phyloP scores from a whole-genome alignment of 2,329 filamentous ascomycete genomes.

The Trichoderma polysporum region DNA sequence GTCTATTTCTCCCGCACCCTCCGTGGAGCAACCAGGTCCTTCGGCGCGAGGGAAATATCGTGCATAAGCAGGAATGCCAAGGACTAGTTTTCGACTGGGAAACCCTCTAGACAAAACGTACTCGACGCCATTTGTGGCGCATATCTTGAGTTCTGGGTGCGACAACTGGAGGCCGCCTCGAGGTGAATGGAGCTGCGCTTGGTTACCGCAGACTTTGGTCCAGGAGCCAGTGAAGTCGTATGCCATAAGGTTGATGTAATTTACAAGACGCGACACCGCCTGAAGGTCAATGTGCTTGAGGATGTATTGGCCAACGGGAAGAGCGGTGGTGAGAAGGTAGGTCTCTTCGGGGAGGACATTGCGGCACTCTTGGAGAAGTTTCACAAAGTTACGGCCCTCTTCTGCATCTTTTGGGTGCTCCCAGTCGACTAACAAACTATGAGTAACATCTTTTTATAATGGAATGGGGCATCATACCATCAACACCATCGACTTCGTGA shows the following conservation, averaged over 20 bases:
- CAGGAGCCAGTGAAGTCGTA: slow-evolving; percentile 68
- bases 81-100: slow-evolving; percentile 55
- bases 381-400: slow-evolving; percentile 58
- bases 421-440: slow-evolving; percentile 58
- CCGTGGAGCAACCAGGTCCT: slow-evolving; percentile 54
- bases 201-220: slow-evolving; percentile 60
- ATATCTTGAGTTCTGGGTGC: slow-evolving; percentile 37
- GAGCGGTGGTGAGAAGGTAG: slow-evolving; percentile 60
- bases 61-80: slow-evolving; percentile 65
- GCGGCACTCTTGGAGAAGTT: slow-evolving; percentile 56
- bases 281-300: slow-evolving; percentile 59
- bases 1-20: slow-evolving; percentile 54
- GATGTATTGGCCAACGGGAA: slow-evolving; percentile 63
- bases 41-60: slow-evolving; percentile 57
- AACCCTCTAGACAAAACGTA: slow-evolving; percentile 56
- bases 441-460: background rate
- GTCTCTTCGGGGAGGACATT: slow-evolving; percentile 52
- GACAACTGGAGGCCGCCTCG: slow-evolving; percentile 26
- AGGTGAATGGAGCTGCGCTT: slow-evolving; percentile 59
- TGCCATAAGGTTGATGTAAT: slow-evolving; percentile 66
- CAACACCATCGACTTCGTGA: slow-evolving; percentile 62
- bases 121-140: slow-evolving; percentile 55
- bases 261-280: slow-evolving; percentile 52
- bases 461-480: slow-evolving; percentile 45
- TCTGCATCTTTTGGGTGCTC: slow-evolving; percentile 58